phyloP scores from a whole-genome alignment of 768 basidiomycete species.

The Suillus occidentalis region DNA sequence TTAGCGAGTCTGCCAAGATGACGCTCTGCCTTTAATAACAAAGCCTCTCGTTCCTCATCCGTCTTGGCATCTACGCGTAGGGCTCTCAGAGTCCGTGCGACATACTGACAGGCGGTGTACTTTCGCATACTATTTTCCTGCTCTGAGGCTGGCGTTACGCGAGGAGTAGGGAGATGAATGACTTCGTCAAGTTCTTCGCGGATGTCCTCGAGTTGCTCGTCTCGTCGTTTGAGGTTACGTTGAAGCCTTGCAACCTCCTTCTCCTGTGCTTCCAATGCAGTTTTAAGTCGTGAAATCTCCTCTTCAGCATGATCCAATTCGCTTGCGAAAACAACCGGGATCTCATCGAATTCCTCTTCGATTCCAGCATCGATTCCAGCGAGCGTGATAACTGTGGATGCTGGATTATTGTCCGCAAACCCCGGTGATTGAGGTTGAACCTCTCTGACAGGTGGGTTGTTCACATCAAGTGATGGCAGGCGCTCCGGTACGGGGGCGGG shows the following conservation, averaged over 20 bases:
- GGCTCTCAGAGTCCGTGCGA: conserved; percentile 9
- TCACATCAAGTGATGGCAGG: background rate
- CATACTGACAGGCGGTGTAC: conserved; percentile 11
- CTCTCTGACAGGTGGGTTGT: background rate
- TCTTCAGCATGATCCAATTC: conserved; percentile 2
- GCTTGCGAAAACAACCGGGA: conserved; percentile 3
- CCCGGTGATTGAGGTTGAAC: background rate
- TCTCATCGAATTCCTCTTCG: conserved; percentile 1
- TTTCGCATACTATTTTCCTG: conserved; percentile 9
- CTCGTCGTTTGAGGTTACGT: conserved; percentile 6
- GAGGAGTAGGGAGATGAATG: conserved; percentile 2
- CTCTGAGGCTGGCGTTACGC: background rate
- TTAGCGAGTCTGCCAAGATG: conserved; percentile 8
- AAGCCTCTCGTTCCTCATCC: conserved; percentile 5
- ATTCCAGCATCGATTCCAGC: background rate
- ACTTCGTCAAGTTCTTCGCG: conserved; percentile 4
- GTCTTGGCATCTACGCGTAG: background rate
- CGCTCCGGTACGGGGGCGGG: background rate
- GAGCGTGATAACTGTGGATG: background rate
- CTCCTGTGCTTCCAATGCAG: conserved; percentile 7
- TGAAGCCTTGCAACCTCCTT: conserved; percentile 8
- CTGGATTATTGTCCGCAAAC: background rate
- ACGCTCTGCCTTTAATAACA: conserved; percentile 9
- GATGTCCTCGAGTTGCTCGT: conserved; percentile 2
- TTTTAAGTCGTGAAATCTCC: background rate